phyloP scores from a whole-genome alignment of 179 eudicot species.

The Patellifolia procumbens region DNA sequence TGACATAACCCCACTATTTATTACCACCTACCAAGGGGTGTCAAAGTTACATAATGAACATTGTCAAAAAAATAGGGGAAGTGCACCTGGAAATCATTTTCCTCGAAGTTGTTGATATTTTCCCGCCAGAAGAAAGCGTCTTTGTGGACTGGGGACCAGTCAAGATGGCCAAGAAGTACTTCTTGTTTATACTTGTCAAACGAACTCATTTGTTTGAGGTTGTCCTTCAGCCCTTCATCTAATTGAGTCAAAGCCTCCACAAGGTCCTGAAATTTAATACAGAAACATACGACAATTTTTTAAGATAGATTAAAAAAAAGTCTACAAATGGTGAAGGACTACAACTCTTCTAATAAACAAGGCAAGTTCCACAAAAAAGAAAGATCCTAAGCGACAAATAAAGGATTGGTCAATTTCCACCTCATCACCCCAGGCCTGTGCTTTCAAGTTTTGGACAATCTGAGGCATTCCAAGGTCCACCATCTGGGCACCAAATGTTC shows the following conservation, averaged over 20 bases:
- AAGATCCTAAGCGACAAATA: not conserved
- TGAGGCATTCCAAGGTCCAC: slow-evolving; percentile 86
- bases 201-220: slow-evolving; percentile 80
- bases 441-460: slow-evolving; percentile 74
- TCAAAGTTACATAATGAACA: not conserved
- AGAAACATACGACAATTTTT: not conserved
- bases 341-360: not conserved
- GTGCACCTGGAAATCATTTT: slow-evolving; percentile 91
- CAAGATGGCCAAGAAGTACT: slow-evolving; percentile 92
- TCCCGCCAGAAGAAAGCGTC: slow-evolving; percentile 94
- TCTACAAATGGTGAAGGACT: not conserved
- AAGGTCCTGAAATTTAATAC: slow-evolving; percentile 55
- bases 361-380: not conserved
- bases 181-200: slow-evolving; percentile 98
- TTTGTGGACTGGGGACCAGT: slow-evolving; percentile 98
- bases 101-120: slow-evolving; percentile 77
- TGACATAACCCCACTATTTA: too few relatives aligned
- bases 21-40: too few relatives aligned
- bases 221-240: slow-evolving; percentile 77
- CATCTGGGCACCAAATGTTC: slow-evolving; percentile 91
- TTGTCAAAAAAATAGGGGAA: not conserved
- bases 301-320: not conserved
- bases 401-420: slow-evolving; percentile 38
- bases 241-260: slow-evolving; percentile 82
- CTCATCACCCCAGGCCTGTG: slow-evolving; percentile 88